Conservation (phyloP, 192 early-diverging fungal genomes). For the Helicostylum pulchrum region DNA sequence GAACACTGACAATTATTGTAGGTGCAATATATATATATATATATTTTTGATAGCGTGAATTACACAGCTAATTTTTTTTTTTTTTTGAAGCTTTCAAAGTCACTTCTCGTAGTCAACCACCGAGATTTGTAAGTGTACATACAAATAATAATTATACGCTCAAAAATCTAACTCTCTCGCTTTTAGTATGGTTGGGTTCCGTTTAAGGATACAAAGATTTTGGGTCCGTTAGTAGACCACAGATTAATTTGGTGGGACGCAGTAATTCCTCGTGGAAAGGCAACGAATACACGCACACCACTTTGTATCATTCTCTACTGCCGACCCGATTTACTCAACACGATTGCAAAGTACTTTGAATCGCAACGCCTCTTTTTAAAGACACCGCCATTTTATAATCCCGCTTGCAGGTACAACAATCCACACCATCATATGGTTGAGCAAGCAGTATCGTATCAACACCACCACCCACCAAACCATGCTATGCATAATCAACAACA, state of each 20-base stretch:
- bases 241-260: conserved; percentile 36
- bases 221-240: conserved; percentile 30
- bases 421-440: conserved; percentile 2
- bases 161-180: no score
- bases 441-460: not conserved
- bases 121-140: conserved; percentile 19
- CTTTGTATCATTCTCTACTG: conserved; percentile 35
- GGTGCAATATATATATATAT: no score
- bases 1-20: conserved; percentile 25
- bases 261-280: conserved; percentile 31
- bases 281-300: conserved; percentile 24
- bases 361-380: conserved; percentile 6
- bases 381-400: conserved; percentile 33
- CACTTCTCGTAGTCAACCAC: not conserved
- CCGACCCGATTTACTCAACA: conserved; percentile 3
- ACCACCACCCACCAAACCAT: no score
- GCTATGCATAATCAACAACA: no score
- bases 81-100: conserved; percentile 22
- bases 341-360: conserved; percentile 1
- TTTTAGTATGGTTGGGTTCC: conserved; percentile 40
- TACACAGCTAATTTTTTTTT: not conserved
- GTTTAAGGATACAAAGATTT: conserved; percentile 31
- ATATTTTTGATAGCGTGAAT: no score
- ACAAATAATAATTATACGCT: no score
- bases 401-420: conserved; percentile 23